Evolutionary conservation across 305 asterid species (phyloP).

Genomic region (Coffea humblotiana): DNA sequence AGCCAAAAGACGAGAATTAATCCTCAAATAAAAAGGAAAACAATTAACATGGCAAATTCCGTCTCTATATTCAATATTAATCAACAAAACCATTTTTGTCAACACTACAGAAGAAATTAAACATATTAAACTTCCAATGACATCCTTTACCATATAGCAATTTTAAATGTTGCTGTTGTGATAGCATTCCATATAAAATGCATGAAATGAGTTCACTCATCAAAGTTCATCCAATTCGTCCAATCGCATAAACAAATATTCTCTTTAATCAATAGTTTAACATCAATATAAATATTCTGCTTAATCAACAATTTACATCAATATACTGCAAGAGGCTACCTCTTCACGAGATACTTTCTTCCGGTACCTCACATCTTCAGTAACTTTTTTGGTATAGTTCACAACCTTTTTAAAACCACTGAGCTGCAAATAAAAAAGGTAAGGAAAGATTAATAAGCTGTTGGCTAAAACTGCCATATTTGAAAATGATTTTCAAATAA

Average conservation of each 20-base stretch:
- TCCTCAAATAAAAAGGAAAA: background rate
- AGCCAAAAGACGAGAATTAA: background rate
- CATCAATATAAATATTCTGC: no score
- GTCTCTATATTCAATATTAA: no score
- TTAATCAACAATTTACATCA: background rate
- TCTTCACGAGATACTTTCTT: conserved; percentile 92
- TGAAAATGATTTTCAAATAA: no score
- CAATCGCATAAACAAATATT: background rate
- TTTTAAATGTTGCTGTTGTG: background rate
- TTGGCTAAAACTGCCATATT: background rate
- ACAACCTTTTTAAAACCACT: conserved; percentile 99
- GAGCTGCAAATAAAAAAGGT: conserved; percentile 64
- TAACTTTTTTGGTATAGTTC: conserved; percentile 88
- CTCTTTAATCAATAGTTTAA: background rate
- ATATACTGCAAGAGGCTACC: conserved; percentile 37
- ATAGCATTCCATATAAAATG: background rate
- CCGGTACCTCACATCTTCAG: conserved; percentile 87
- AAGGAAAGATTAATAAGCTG: conserved; percentile 8
- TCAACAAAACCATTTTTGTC: background rate
- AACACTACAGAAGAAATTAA: background rate
- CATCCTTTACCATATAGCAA: background rate
- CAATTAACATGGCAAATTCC: background rate
- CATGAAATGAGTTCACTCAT: background rate
- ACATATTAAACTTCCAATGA: background rate
- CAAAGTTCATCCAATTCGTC: conserved; percentile 2